Percentiles rank a stretch among this genome's conserved stretches.
Conservation (phyloP, 1,284 basidiomycete genomes). For the Leccinum pachyderme region DNA sequence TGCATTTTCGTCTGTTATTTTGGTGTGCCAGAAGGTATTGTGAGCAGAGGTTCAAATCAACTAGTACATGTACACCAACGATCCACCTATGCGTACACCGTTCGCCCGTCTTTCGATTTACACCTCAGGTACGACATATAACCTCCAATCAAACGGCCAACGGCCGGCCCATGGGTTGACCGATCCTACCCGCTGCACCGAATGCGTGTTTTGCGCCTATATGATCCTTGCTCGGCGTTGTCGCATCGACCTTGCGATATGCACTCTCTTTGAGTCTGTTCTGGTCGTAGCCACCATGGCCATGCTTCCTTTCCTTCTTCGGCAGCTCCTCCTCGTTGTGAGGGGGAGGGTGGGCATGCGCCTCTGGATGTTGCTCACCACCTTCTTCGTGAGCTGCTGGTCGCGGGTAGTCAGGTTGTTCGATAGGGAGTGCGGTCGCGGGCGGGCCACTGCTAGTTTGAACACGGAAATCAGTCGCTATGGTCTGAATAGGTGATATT, state of each 20-base stretch:
- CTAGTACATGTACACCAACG: slow-evolving; percentile 22
- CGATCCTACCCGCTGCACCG: slow-evolving; percentile 51
- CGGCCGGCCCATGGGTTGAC: slow-evolving; percentile 54
- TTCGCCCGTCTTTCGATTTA: neutral
- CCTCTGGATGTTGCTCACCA: slow-evolving; percentile 29
- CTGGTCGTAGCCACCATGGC: slow-evolving; percentile 45
- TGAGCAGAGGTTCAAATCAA: slow-evolving; percentile 5
- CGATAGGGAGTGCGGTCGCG: slow-evolving; percentile 27
- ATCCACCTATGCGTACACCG: slow-evolving; percentile 6
- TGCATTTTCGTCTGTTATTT: neutral
- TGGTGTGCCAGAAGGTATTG: neutral
- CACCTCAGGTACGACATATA: neutral
- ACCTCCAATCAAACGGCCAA: slow-evolving; percentile 33
- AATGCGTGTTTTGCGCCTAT: slow-evolving; percentile 35
- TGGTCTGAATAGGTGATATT: neutral
- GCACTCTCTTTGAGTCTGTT: slow-evolving; percentile 48
- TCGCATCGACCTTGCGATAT: slow-evolving; percentile 50
- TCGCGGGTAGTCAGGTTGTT: slow-evolving; percentile 58
- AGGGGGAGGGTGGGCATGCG: slow-evolving; percentile 31
- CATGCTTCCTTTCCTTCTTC: slow-evolving; percentile 52
- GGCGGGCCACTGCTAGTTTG: slow-evolving; percentile 3
- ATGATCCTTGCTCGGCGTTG: slow-evolving; percentile 51
- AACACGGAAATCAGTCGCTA: neutral
- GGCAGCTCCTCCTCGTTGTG: slow-evolving; percentile 51
- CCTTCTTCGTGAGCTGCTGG: slow-evolving; percentile 47